Base-by-base conservation (phyloP, 1,284 basidiomycete genomes). In the Trichosporon asahii region DNA sequence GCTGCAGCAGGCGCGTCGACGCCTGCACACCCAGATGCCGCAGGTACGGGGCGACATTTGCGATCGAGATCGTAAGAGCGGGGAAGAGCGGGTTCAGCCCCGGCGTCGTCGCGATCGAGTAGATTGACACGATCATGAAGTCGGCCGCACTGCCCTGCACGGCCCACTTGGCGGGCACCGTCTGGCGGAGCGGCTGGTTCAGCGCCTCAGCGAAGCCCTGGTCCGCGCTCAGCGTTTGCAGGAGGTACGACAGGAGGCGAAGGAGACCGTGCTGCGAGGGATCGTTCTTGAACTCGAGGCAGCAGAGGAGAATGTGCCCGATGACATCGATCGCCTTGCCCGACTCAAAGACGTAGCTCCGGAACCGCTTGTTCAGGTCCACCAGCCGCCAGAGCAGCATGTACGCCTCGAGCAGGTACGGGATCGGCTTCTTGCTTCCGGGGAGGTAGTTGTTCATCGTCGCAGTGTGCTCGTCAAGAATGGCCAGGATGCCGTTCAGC, bases 311-410 rank as follows among this genome's bases (percentile, higher is more conserved):
- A 49, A 96, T 86, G 79, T 91, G 90, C 1, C 88, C 90, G 35
- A 94, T 84, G 14, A 95, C 76, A 76, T 94, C 90, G 78, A 89
- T 88, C 2, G 88, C 89, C 80, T 88, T 90, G 55, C 93, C 90
- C 3, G 91, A 91, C 68, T 93, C 90, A 44, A 94, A 84, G 7
- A 94, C 83, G 79, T 90, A 90, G n/a, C 86, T 83, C 15, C 91
- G 88, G 84, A 96, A 95, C 89, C 94, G 94, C 92, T 92, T 95
- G 85, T 96, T 96, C 33, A 95, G 83, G 75, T 96, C 95, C 55
- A 95, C 85, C 81, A 93, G 88, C 81, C 94, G 92, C 94, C 94
- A 96, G 68, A 95, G 88, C 67, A 97, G 87, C 67, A 95, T 86
- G 67, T 93, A 88, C 1, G 88, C 90, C 82, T 95, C 93, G 11